Evolutionary conservation across 2,329 filamentous ascomycete genomes (phyloP).

Genomic region (Scleromitrula shiraiana): DNA sequence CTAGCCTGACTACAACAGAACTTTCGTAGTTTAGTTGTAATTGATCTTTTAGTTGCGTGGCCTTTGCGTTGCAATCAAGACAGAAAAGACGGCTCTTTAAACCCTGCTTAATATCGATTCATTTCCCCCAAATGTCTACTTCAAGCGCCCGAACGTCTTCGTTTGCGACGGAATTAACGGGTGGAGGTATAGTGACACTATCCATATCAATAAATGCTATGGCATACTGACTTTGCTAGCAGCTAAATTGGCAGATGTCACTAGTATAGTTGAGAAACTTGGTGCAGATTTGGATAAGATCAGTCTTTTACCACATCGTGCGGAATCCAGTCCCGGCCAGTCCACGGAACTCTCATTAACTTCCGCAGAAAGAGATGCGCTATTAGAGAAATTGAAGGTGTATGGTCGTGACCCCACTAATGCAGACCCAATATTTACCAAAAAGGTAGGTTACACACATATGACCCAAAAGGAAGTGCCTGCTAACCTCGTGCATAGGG

Average conservation of each 20-base stretch:
- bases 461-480: background rate
- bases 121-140: conserved; percentile 11
- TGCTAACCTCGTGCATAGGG: conserved; percentile 44
- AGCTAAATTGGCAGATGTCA: conserved; percentile 64
- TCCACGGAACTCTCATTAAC: conserved; percentile 7
- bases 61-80: background rate
- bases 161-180: conserved; percentile 19
- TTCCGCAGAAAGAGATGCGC: conserved; percentile 50
- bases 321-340: conserved; percentile 23
- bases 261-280: conserved; percentile 53
- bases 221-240: conserved; percentile 34
- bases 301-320: conserved; percentile 52
- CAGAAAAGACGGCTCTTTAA: background rate
- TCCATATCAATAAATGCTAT: background rate
- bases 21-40: too few species aligned
- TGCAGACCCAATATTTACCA: conserved; percentile 78
- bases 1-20: too few species aligned
- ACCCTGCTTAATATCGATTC: background rate
- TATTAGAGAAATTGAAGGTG: conserved; percentile 65
- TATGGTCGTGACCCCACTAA: conserved; percentile 64
- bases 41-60: too few species aligned
- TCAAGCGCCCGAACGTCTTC: conserved; percentile 14
- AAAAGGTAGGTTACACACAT: conserved; percentile 45
- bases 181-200: conserved; percentile 16
- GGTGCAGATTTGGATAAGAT: conserved; percentile 52